A percentile compares a stretch with the other conserved stretches of the same genome.
These are phyloP conservation scores for Endoconidiophora polonica DNA, from an alignment of 2,329 filamentous ascomycete genomes.

Conservation along the genomic window DNA sequence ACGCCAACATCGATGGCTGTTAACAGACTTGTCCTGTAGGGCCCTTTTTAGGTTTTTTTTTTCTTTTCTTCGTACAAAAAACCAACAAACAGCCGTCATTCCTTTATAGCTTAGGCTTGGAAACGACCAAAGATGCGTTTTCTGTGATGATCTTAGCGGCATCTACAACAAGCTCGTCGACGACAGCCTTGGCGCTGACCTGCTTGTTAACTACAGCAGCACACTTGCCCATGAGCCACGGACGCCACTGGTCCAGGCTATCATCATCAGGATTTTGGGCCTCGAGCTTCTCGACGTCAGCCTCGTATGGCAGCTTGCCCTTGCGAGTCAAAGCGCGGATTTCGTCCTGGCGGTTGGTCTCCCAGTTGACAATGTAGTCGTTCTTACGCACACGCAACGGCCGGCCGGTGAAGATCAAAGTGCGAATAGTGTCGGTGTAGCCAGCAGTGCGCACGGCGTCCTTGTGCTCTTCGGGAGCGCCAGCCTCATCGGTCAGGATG, in stretches of 20 bases:
- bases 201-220: constrained; percentile 85
- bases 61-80: neutral
- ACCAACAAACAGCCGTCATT: neutral
- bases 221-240: constrained; percentile 92
- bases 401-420: constrained; percentile 95
- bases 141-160: constrained; percentile 55
- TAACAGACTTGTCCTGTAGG: neutral
- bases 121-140: constrained; percentile 40
- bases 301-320: constrained; percentile 84
- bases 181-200: constrained; percentile 77
- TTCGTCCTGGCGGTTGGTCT: constrained; percentile 74
- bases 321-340: constrained; percentile 83
- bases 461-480: constrained; percentile 84
- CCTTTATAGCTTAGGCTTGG: constrained; percentile 45
- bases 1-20: neutral
- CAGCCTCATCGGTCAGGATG: constrained; percentile 84
- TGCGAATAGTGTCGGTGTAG: constrained; percentile 92
- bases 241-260: constrained; percentile 76
- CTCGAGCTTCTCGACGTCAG: constrained; percentile 72
- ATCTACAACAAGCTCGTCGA: constrained; percentile 84
- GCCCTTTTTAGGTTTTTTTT: neutral
- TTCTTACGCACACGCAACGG: constrained; percentile 89
- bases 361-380: constrained; percentile 89
- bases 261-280: constrained; percentile 60
- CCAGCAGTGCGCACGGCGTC: constrained; percentile 82